Conservation (phyloP, 495 filamentous ascomycete species). For the Patellaria atrata region DNA sequence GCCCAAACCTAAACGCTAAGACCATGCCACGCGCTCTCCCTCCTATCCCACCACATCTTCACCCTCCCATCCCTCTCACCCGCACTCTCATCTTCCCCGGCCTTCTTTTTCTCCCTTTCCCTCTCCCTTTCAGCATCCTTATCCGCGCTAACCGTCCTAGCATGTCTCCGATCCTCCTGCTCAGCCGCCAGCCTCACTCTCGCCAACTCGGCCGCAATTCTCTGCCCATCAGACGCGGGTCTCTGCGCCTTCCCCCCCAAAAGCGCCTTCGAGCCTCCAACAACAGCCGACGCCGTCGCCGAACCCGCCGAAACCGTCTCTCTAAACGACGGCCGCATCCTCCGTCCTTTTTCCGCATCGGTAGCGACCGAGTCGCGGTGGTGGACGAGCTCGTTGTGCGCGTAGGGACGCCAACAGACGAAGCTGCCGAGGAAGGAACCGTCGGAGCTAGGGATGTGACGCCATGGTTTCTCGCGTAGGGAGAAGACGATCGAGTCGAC, state of each 20-base stretch:
- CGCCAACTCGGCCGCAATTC: constrained; percentile 7
- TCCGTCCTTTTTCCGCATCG: not conserved
- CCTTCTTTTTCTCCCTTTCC: not conserved
- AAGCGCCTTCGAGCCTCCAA: not conserved
- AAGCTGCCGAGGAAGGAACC: constrained; percentile 32
- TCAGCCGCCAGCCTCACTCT: constrained; percentile 10
- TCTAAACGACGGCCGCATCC: not conserved
- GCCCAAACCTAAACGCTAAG: too few relatives aligned
- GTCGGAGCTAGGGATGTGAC: constrained; percentile 35
- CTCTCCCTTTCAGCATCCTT: not conserved
- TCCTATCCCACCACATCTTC: not conserved
- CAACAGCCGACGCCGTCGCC: not conserved
- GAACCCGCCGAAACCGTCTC: not conserved
- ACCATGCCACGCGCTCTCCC: too few relatives aligned
- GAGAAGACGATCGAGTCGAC: constrained; percentile 54
- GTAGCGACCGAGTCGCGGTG: not conserved
- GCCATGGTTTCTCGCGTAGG: constrained; percentile 54
- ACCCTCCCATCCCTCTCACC: not conserved
- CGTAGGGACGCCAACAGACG: constrained; percentile 30
- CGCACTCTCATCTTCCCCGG: not conserved
- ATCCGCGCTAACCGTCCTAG: not conserved
- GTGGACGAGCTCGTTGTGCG: constrained; percentile 12
- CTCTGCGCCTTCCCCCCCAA: not conserved
- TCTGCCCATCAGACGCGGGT: constrained; percentile 4
- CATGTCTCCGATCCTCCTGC: constrained; percentile 15